Evolutionary conservation across 2,329 filamentous ascomycete species (phyloP), one percentile per base, ranked within the genome.

Genomic region (Sporothrix euskadiensis): DNA sequence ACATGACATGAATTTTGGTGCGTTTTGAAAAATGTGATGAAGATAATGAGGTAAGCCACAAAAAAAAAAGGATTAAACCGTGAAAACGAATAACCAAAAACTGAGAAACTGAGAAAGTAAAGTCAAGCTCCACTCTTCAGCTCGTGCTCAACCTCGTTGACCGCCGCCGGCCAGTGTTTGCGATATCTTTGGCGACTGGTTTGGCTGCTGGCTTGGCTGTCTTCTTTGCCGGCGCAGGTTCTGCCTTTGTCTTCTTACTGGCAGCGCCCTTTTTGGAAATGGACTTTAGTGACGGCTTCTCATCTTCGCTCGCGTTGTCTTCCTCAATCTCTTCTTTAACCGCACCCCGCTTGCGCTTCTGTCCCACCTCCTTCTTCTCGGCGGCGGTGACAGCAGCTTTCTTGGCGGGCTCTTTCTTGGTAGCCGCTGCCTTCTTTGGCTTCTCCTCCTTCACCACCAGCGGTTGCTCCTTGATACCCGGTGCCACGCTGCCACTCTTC

Each of bases 401-500:
- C 73, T 75, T 79, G 76, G 74, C 80, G 7, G 35, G 39, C 75
- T 71, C 57, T 66, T 77, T 77, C 54, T 74, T 77, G 75, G 47
- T 54, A 78, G 75, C 77, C 72, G 47, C 79, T 0, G 35, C 22
- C 47, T 41, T 71, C 41, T 39, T 71, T 3, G 73, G 72, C n/a
- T 75, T 72, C 44, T 79, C 75, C 35, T 79, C 78, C 4, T 77
- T 76, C 2, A 76, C 74, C 56, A 82, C 80, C 3, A 81, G 66
- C 0, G 80, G 78, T 73, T 85, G 82, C 63, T 84, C 82, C 76
- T 87, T 87, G 41, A 83, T 81, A 0, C 82, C 82, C 0, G 81
- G 75, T 4, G 80, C 80, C 4, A 84, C 80, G 3, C 80, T 79
- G 0, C 86, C 86, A 0, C 81, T 87, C 85, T 97, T 97, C 84